phyloP scores from a whole-genome alignment of 2,329 filamentous ascomycete genomes.

The Paraphoma chrysanthemicola region DNA sequence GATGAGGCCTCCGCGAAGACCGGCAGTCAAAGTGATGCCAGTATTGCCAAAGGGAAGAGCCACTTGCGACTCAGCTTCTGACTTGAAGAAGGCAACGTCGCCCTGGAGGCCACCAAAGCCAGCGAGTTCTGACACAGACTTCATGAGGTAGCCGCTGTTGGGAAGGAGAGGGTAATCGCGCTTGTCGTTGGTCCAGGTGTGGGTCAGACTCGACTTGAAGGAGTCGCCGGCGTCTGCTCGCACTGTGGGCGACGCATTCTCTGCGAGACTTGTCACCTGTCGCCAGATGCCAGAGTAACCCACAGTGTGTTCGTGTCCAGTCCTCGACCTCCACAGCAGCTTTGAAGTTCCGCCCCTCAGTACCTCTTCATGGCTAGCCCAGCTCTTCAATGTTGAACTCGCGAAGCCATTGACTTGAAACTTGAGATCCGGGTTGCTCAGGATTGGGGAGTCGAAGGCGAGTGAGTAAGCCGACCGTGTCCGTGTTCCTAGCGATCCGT shows the following conservation, averaged over 20 bases:
- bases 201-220: conserved; percentile 85
- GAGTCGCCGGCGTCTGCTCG: conserved; percentile 87
- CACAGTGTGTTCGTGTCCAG: conserved; percentile 75
- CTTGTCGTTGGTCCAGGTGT: conserved; percentile 80
- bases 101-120: conserved; percentile 83
- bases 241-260: conserved; percentile 79
- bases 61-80: conserved; percentile 81
- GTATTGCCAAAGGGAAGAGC: conserved; percentile 77
- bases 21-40: conserved; percentile 82
- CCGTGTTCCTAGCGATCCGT: conserved; percentile 86
- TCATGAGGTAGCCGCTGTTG: conserved; percentile 79
- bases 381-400: conserved; percentile 86
- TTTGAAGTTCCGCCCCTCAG: conserved; percentile 79
- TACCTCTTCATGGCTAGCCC: conserved; percentile 93
- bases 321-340: conserved; percentile 72
- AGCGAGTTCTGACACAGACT: conserved; percentile 81
- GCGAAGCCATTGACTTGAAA: conserved; percentile 81
- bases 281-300: conserved; percentile 86
- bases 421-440: conserved; percentile 82
- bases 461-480: conserved; percentile 92
- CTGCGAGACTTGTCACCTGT: conserved; percentile 80
- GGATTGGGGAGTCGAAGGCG: conserved; percentile 80
- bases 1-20: conserved; percentile 80
- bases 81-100: conserved; percentile 93
- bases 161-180: conserved; percentile 88